Evolutionary conservation across 129 eudicot species (phyloP).

Genomic region (Flaveria ramosissima): DNA sequence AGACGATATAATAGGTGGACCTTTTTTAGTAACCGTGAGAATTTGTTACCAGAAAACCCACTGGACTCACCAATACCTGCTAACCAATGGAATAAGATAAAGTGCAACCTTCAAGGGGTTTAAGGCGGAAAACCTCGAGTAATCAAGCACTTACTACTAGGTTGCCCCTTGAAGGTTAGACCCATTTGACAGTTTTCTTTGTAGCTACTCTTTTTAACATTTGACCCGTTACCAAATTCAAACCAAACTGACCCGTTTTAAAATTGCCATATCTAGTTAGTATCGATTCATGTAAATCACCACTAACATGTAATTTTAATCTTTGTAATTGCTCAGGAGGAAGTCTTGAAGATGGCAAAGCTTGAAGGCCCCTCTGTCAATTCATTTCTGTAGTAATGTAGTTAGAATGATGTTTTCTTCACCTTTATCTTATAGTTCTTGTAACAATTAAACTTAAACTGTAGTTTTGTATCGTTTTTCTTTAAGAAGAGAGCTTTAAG

Average conservation of each 20-base stretch:
- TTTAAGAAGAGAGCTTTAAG: no score
- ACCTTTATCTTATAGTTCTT: neutral
- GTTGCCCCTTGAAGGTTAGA: no score
- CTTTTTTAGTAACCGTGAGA: no score
- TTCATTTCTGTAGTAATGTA: constrained; percentile 38
- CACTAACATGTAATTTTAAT: neutral
- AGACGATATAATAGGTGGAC: neutral
- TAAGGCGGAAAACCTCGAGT: no score
- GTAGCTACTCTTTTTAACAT: neutral
- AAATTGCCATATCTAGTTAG: neutral
- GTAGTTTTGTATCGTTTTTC: neutral
- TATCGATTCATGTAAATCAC: neutral
- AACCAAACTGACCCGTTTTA: neutral
- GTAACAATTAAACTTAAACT: neutral
- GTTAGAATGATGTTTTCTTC: neutral
- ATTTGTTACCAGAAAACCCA: no score
- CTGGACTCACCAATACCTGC: no score
- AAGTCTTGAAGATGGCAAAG: constrained; percentile 52
- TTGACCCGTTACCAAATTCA: neutral
- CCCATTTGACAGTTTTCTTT: neutral
- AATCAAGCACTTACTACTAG: no score
- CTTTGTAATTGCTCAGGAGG: constrained; percentile 45
- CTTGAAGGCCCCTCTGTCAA: constrained; percentile 54
- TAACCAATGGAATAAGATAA: no score
- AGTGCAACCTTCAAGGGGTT: no score